These are phyloP conservation scores for Fomitopsis serialis DNA, from an alignment of 768 basidiomycete genomes.

Conservation along the genomic window DNA sequence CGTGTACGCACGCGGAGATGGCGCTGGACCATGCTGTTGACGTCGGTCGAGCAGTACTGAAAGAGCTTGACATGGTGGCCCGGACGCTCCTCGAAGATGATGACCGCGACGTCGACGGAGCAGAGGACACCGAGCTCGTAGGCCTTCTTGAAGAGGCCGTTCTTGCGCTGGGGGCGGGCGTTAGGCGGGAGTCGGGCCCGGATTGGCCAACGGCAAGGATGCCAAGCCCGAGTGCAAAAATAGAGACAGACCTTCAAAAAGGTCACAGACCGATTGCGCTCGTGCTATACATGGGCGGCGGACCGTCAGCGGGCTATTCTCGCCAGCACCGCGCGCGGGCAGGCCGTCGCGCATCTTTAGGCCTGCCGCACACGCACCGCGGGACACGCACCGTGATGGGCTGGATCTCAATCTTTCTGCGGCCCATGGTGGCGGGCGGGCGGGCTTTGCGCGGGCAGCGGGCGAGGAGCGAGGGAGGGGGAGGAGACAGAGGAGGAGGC, in stretches of 20 bases:
- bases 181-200: conserved; percentile 12
- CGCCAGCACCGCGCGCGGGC: conserved; percentile 11
- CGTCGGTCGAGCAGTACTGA: conserved; percentile 74
- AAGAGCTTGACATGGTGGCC: conserved; percentile 80
- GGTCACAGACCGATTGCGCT: conserved; percentile 87
- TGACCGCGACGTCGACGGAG: conserved; percentile 83
- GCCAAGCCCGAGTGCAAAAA: conserved; percentile 20
- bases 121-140: conserved; percentile 89
- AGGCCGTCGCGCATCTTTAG: not conserved
- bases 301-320: conserved; percentile 23
- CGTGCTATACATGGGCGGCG: conserved; percentile 59
- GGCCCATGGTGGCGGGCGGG: conserved; percentile 43
- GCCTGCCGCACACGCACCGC: conserved; percentile 13
- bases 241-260: conserved; percentile 71
- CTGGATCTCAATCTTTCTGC: conserved; percentile 80
- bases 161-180: conserved; percentile 59
- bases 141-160: conserved; percentile 87
- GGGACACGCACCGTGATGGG: conserved; percentile 62
- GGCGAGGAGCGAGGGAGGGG: not conserved
- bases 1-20: conserved; percentile 44
- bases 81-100: conserved; percentile 80
- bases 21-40: conserved; percentile 63
- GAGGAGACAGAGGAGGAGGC: conserved; percentile 5
- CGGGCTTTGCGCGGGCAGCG: not conserved
- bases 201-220: conserved; percentile 47